Conservation (phyloP, 768 basidiomycete genomes). For the Clitopilus hobsonii region DNA sequence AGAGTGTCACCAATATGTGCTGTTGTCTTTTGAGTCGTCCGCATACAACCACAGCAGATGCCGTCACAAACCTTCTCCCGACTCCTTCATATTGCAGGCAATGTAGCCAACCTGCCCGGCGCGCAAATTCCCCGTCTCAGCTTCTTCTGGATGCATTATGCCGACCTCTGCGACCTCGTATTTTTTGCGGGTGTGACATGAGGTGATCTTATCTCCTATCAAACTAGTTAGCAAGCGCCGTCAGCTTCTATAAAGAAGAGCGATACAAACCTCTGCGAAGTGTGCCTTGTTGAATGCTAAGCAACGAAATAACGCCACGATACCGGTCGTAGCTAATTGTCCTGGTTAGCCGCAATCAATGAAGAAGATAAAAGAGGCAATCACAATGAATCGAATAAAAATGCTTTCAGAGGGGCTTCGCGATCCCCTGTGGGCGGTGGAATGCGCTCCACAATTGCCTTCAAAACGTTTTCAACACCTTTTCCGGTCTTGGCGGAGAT, state of each 20-base stretch:
- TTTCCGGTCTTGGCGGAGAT: slow-evolving; percentile 93
- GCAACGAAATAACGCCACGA: slow-evolving; percentile 90
- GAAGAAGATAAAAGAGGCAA: slow-evolving; percentile 18
- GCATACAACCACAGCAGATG: neutral
- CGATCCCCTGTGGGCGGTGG: slow-evolving; percentile 67
- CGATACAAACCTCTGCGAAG: slow-evolving; percentile 72
- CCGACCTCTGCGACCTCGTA: slow-evolving; percentile 90
- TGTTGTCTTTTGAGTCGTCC: slow-evolving; percentile 21
- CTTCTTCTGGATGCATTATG: slow-evolving; percentile 85
- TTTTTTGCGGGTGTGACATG: slow-evolving; percentile 77
- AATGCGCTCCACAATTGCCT: slow-evolving; percentile 78
- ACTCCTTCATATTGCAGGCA: slow-evolving; percentile 98
- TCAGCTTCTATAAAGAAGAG: neutral
- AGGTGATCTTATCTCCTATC: slow-evolving; percentile 85
- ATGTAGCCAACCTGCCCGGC: slow-evolving; percentile 86
- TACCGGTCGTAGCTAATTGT: slow-evolving; percentile 82
- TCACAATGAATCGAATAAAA: slow-evolving; percentile 92
- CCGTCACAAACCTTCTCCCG: slow-evolving; percentile 69
- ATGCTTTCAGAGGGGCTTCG: slow-evolving; percentile 64
- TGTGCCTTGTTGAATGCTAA: slow-evolving; percentile 76
- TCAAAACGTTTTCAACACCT: slow-evolving; percentile 73
- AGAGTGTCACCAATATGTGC: slow-evolving; percentile 95
- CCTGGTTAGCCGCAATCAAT: neutral
- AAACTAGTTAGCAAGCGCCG: neutral
- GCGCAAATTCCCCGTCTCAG: slow-evolving; percentile 59